Base-by-base conservation (phyloP, 441 rosid species). In the Iberis amara region DNA sequence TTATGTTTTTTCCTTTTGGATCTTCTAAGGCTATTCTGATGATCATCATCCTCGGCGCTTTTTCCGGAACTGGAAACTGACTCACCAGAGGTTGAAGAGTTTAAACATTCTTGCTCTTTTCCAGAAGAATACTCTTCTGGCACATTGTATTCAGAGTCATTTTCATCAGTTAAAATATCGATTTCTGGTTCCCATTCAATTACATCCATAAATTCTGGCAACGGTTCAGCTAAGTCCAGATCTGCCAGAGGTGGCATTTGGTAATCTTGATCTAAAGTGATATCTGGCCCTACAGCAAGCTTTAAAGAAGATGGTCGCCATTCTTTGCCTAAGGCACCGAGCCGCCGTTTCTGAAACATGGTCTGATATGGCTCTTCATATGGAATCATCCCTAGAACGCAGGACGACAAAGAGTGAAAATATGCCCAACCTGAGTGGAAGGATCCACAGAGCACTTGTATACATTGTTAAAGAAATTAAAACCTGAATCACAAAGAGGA, bases 161-260 rank as follows among this genome's bases (percentile, higher is more conserved):
- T 80, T 63, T 83, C 99, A 71, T 87, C 95, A 70, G 83, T 89
- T 47, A 65, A 80, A 59, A 79, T 62, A 54, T 76, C 83, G 56
- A 55, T 70, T 78, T 77, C 99, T 39, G 96, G 99, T 65, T 89
- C 97, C 99, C 96, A 87, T 43, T 83, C 96, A 86, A 94, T 76
- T 46, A 68, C 74, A 71, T 89, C 97, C 28, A 81, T 24, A 69
- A 86, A 85, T 40, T 83, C 91, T 10, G 99, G 97, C 59, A 85
- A 65, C 12, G 94, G 97, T 50, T 83, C 97, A 52, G 76, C 42
- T 47, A 79, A 46, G 54, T 94, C 97, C 68, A 89, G 71, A 75
- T 94, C 95, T 66, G 88, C 89, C 78, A 94, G 68, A 23, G 99
- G 92, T 13, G 76, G 79, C 75, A 89, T 74, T 53, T 83, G 97